phyloP scores from a whole-genome alignment of 495 filamentous ascomycete species.

The Eremomyces bilateralis region DNA sequence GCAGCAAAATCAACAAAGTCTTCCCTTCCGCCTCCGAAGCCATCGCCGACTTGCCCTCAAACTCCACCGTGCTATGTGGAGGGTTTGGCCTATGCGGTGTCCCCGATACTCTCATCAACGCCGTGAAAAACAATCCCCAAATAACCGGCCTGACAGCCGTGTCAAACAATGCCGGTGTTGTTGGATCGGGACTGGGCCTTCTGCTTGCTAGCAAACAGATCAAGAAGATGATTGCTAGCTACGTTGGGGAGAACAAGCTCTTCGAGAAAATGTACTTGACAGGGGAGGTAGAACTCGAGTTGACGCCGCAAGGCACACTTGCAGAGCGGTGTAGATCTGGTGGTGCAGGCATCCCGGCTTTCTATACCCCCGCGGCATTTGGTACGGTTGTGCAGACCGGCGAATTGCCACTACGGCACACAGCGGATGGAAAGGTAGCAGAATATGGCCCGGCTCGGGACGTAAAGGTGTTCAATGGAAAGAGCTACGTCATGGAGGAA shows the following conservation, averaged over 20 bases:
- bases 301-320: slow-evolving; percentile 43
- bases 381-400: slow-evolving; percentile 39
- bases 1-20: slow-evolving; percentile 21
- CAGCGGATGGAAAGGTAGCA: slow-evolving; percentile 27
- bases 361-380: slow-evolving; percentile 41
- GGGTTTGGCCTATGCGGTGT: slow-evolving; percentile 17
- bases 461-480: slow-evolving; percentile 35
- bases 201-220: slow-evolving; percentile 25
- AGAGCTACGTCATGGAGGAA: slow-evolving; percentile 37
- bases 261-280: slow-evolving; percentile 41
- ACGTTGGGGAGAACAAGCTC: slow-evolving; percentile 38
- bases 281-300: slow-evolving; percentile 38
- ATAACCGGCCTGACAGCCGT: slow-evolving; percentile 32
- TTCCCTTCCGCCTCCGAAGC: slow-evolving; percentile 14
- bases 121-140: slow-evolving; percentile 8
- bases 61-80: slow-evolving; percentile 15
- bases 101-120: slow-evolving; percentile 15
- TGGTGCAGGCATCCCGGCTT: slow-evolving; percentile 44
- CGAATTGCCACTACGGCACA: slow-evolving; percentile 33
- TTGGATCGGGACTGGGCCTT: slow-evolving; percentile 29
- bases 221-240: slow-evolving; percentile 35
- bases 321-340: slow-evolving; percentile 40
- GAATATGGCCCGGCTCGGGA: slow-evolving; percentile 33
- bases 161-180: slow-evolving; percentile 42
- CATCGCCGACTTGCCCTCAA: slow-evolving; percentile 13